Percentiles rank a stretch among this genome's conserved stretches.
Evolutionary conservation across 257 asterid species (phyloP).

Genomic region (Prunella vulgaris): DNA sequence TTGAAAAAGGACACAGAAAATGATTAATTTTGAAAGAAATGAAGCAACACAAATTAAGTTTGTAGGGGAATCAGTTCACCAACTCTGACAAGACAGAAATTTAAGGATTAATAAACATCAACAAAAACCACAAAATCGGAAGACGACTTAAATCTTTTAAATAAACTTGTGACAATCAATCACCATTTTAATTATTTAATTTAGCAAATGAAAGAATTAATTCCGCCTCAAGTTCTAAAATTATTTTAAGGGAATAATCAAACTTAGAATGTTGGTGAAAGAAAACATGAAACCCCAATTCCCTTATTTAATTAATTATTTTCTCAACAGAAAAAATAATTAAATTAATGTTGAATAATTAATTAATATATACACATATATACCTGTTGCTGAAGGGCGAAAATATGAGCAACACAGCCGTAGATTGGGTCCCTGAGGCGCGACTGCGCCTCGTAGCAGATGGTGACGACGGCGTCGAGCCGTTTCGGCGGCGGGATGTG

Average conservation of each 20-base stretch:
- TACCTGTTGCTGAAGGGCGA: constrained; percentile 94
- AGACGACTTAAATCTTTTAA: not conserved
- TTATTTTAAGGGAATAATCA: no score
- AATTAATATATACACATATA: no score
- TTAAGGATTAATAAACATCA: constrained; percentile 21
- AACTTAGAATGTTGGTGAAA: no score
- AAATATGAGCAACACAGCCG: constrained; percentile 86
- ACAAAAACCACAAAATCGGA: not conserved
- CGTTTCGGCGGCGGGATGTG: constrained; percentile 75
- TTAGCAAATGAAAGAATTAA: no score
- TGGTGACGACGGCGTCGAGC: constrained; percentile 82
- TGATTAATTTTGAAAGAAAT: not conserved
- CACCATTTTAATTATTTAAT: not conserved
- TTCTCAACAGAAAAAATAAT: no score
- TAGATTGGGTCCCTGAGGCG: constrained; percentile 88
- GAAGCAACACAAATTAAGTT: constrained; percentile 35
- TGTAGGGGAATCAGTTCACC: constrained; percentile 52
- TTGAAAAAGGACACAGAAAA: no score
- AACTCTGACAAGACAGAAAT: constrained; percentile 48
- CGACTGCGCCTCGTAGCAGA: constrained; percentile 87
- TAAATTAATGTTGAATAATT: no score
- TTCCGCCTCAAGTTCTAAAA: no score
- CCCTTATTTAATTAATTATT: no score
- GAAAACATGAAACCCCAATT: no score
- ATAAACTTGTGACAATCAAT: not conserved